These are phyloP conservation scores for Picea sitchensis DNA, from an alignment of 75 land plant species.

Conservation along the genomic window DNA sequence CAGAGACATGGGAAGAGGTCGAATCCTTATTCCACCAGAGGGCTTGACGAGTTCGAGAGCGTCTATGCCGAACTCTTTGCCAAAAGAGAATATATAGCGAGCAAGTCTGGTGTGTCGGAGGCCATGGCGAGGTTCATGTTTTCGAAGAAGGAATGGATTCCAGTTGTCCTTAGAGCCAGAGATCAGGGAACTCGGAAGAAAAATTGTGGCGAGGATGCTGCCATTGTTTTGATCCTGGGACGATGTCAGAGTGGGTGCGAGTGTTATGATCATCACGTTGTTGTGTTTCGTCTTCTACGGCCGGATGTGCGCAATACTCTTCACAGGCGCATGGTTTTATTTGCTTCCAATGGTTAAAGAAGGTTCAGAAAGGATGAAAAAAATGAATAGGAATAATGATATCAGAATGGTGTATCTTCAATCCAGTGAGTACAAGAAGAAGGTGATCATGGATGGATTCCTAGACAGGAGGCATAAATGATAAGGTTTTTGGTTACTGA, in stretches of 20 bases:
- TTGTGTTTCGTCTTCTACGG: neutral
- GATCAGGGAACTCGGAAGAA: no score
- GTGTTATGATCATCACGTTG: neutral
- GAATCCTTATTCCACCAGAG: conserved; percentile 3
- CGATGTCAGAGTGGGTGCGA: neutral
- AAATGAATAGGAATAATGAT: neutral
- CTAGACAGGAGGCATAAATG: neutral
- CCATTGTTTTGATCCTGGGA: neutral
- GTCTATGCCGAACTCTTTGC: conserved; percentile 4
- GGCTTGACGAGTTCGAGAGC: conserved; percentile 10
- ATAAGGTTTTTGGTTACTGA: no score
- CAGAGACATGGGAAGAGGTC: no score
- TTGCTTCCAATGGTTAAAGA: neutral
- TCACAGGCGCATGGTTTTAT: conserved; percentile 4
- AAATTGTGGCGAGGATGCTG: no score
- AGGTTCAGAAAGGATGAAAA: neutral
- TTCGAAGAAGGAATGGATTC: neutral
- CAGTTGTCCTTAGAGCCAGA: neutral
- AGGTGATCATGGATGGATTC: conserved; percentile 12
- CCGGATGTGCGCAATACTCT: neutral
- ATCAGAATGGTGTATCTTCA: neutral
- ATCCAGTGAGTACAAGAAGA: conserved; percentile 12
- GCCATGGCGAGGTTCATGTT: conserved; percentile 2
- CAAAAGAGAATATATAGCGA: conserved; percentile 7
- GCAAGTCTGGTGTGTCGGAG: conserved; percentile 2